Base-by-base conservation (phyloP, 768 basidiomycete genomes). In the Lactifluus pinguis region DNA sequence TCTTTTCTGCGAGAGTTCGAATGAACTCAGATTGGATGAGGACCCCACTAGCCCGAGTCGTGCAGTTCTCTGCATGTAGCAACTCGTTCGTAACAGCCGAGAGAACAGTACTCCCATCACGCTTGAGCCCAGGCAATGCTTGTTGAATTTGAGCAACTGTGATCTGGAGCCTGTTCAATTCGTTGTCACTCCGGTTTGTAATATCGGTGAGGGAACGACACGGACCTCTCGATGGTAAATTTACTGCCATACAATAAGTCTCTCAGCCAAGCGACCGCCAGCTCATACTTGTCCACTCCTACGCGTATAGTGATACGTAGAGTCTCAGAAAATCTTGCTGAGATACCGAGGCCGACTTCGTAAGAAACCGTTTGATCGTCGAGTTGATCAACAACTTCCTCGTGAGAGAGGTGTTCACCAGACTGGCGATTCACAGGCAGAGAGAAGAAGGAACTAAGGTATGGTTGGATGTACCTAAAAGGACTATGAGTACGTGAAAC, bases 301-400 rank as follows among this genome's bases (percentile, higher is more conserved):
- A 98, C 95, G 72, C 91, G 91, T 72, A 99, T 80, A 64, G 77
- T 82, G 57, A 97, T 75, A 14, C 86, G 82, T 54, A 92, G 70
- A 19, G 79, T 79, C 68, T 99, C 93, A 6, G 83, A 75, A 69
- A 95, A 94, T n/a, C 77, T 17, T 78, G 76, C 63, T 39, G 67
- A 64, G 30, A 84, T 69, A 14, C 92, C 92, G 8, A 91, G 77
- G 29, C 78, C 78, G 58, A 80, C 81, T 57, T 88, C 86, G 69
- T 98, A 97, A 2, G 83, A 83, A 29, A 98, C 92, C 0, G 97
- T 98, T 66, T 90, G 87, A 70, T 93, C 81, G 68, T 97, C 93
- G 2, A 99, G 83, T 63, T 83, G 82, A 72, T 95, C 87, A 62
- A 98, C 81, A 30, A 98, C 97, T 57, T 95, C 84, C 73, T 98